Percentiles rank a stretch among this genome's conserved stretches.
phyloP scores from a whole-genome alignment of 495 filamentous ascomycete genomes.

The Hypoxylon lienhwacheense region DNA sequence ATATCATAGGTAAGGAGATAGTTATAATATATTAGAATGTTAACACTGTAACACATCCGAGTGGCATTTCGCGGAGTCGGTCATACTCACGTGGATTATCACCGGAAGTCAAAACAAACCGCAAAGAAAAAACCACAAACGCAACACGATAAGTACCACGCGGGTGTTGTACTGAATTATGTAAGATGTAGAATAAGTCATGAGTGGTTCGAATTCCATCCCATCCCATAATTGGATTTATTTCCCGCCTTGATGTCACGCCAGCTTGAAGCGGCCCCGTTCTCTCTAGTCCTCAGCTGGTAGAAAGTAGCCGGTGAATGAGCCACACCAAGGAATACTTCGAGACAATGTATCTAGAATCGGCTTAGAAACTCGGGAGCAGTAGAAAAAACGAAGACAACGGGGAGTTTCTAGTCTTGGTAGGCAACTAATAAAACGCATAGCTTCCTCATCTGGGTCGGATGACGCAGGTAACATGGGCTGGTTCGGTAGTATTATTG shows the following conservation, averaged over 20 bases:
- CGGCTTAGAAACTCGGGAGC: conserved; percentile 4
- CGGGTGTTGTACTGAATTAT: conserved; percentile 9
- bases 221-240: conserved; percentile 13
- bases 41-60: neutral
- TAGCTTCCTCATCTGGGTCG: conserved; percentile 27
- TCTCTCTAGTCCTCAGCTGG: conserved; percentile 3
- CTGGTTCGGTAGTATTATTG: conserved; percentile 26
- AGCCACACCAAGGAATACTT: conserved; percentile 7
- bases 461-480: conserved; percentile 21
- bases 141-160: neutral
- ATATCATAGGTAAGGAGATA: conserved; percentile 1
- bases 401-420: conserved; percentile 3
- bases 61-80: conserved; percentile 25
- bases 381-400: too few relatives aligned
- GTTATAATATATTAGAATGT: neutral
- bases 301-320: neutral
- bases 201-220: neutral
- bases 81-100: conserved; percentile 3
- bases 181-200: conserved; percentile 10
- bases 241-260: conserved; percentile 6
- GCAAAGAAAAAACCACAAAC: too few relatives aligned
- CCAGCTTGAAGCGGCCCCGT: conserved; percentile 1
- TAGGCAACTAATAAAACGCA: conserved; percentile 25
- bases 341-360: conserved; percentile 8
- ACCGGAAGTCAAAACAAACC: conserved; percentile 15